Base-by-base conservation (phyloP, 805 yeast species). In the Kuraishia capsulata region DNA sequence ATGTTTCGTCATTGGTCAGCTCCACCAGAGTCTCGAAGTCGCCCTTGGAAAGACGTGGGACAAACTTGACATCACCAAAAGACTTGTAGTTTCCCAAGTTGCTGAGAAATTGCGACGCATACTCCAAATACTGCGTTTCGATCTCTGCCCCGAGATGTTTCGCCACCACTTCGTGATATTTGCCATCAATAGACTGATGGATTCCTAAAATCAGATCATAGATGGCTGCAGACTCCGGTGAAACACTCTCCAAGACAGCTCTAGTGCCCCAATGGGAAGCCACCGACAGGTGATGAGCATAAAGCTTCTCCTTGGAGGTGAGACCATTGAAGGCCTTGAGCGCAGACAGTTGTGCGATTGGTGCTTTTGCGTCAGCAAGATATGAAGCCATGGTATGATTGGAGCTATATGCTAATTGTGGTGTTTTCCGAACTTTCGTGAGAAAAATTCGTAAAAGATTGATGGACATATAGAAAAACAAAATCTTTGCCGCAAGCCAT, bases 211-310 rank as follows among this genome's bases (percentile, higher is more conserved):
- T 71, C 50, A 86, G 64, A 47, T 87, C 89, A 52, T 67, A 85
- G 42, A 86, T 81, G 18, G 59, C 54, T 57, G 87, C 95, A 42
- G 87, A 74, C 51, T 87, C 95, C 18, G 82, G 81, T 9, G 89
- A 79, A 4, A 87, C 94, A 30, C 87, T 86, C 51, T 95, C 69
- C 42, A 85, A 63, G 2, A 83, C 85, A 4, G 79, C 84, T 44
- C 92, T 67, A 9, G 92, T 71, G 29, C 96, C 96, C 61, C 76
- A 76, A 55, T 84, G 94, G 33, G 88, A 76, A 2, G 95, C 96
- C 51, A 80, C 75, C 30, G 89, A 76, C 59, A 87, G 74, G 56
- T 77, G 78, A 61, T 87, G 95, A 17, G 96, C 94, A 53, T 87
- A 87, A 41, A 69, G 67, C 53, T 83, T 73, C 44, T 80, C 80